Evolutionary conservation across 805 yeast genomes (phyloP).

Genomic region (Ogataea nitratoaversa): DNA sequence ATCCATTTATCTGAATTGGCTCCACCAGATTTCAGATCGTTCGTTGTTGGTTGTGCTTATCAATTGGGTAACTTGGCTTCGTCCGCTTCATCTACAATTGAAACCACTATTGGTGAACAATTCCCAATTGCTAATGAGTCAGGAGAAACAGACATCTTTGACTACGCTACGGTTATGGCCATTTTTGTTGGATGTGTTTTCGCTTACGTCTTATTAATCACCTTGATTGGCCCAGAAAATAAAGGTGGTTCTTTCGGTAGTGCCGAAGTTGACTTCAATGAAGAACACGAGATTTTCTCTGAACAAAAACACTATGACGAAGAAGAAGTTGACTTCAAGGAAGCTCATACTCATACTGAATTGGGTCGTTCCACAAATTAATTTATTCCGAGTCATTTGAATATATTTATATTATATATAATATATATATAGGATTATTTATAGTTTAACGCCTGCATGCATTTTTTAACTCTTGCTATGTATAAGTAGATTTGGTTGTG

Average conservation of each 20-base stretch:
- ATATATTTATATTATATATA: background rate
- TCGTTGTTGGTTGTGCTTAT: constrained; percentile 59
- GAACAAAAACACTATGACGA: background rate
- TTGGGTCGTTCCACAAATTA: background rate
- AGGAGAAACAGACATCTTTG: constrained; percentile 27
- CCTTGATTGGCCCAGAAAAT: constrained; percentile 60
- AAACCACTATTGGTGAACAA: constrained; percentile 54
- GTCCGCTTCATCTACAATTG: constrained; percentile 67
- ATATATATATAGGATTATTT: background rate
- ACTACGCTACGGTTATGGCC: constrained; percentile 61
- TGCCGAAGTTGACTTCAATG: constrained; percentile 8
- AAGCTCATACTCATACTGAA: background rate
- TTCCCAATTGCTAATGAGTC: constrained; percentile 41
- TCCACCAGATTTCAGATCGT: constrained; percentile 59
- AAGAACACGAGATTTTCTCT: background rate
- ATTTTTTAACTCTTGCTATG: too few relatives aligned
- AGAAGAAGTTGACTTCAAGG: background rate
- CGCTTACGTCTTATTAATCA: constrained; percentile 44
- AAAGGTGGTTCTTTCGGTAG: constrained; percentile 24
- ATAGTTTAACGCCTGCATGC: too few relatives aligned
- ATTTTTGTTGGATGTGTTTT: constrained; percentile 64
- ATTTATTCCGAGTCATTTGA: too few relatives aligned
- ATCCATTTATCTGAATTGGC: constrained; percentile 58
- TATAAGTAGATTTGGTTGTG: too few relatives aligned
- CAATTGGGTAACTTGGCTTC: constrained; percentile 68